These are phyloP conservation scores for Coffea eugenioides DNA, from an alignment of 257 asterid genomes.

Conservation along the genomic window DNA sequence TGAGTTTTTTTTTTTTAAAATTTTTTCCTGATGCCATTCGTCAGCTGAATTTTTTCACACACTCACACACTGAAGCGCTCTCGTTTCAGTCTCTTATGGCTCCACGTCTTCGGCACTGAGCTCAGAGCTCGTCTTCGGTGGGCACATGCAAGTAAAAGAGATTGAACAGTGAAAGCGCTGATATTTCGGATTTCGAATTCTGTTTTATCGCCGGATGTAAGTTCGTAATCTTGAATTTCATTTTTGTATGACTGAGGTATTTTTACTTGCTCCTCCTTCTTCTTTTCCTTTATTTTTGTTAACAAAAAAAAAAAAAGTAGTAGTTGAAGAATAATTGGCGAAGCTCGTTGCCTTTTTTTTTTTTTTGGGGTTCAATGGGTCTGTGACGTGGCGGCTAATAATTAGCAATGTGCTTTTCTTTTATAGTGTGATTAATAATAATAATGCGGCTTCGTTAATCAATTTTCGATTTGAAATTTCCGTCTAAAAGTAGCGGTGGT, in stretches of 20 bases:
- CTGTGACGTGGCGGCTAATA: background rate
- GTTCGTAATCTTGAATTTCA: background rate
- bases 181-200: background rate
- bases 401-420: background rate
- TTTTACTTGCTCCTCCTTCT: background rate
- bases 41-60: background rate
- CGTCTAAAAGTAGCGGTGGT: too few species aligned
- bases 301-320: too few species aligned
- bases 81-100: background rate
- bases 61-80: background rate
- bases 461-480: background rate
- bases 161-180: background rate
- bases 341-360: too few species aligned
- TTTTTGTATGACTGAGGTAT: too few species aligned
- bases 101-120: background rate
- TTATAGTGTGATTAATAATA: background rate
- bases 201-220: background rate
- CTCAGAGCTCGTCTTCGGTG: background rate
- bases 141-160: too few species aligned
- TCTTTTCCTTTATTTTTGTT: too few species aligned
- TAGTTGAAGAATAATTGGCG: too few species aligned
- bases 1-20: background rate
- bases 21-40: background rate
- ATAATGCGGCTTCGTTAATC: background rate
- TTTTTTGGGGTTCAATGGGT: too few species aligned